Evolutionary conservation across 169 alveolate genomes (phyloP), one percentile per base, ranked within the genome.

Genomic region (Plasmodium coatneyi): DNA sequence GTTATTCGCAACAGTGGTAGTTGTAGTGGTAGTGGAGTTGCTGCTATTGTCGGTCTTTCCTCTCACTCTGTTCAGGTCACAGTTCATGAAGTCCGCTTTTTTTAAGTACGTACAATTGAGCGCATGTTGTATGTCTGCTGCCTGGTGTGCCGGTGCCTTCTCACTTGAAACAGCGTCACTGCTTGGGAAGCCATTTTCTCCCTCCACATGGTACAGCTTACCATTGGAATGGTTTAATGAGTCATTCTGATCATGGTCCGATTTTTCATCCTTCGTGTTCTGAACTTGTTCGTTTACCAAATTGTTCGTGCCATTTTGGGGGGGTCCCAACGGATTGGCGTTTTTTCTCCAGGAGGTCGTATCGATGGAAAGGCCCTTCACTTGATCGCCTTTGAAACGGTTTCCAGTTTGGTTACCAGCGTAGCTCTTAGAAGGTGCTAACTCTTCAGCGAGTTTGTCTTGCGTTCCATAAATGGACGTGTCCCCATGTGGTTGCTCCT

Each of bases 11-110:
- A 28, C n/a, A 36, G n/a, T 49, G 1, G 60, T 86, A 5, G 78
- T 54, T n/a, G 91, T 56, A 0, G 92, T 83, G 10, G 92, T 56
- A 0, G 92, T 83, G 4, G 92, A 28, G 76, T 46, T 49, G 39
- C 79, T 84, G 14, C 34, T 36, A 16, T 83, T 74, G 30, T 56
- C 49, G 43, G 30, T 32, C 2, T 52, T 54, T 49, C 49, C 71
- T 9, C 70, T 25, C 5, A 32, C 70, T 14, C 7, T 25, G 16
- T 76, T 86, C 10, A 56, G 6, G 30, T 76, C n/a, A n/a, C 46
- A 28, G 6, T 76, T 86, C 22, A 39, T 22, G 28, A 12, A 78
- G 25, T 22, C 28, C 19, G 43, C 10, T 78, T 49, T 78, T 49
- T 49, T 78, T 66, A 66, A 66, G 36, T 28, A 66, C 1, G 76